Evolutionary conservation across 352 stramenopile species (phyloP), one percentile per base, ranked within the genome.

Genomic region (Globisporangium carolinianum): DNA sequence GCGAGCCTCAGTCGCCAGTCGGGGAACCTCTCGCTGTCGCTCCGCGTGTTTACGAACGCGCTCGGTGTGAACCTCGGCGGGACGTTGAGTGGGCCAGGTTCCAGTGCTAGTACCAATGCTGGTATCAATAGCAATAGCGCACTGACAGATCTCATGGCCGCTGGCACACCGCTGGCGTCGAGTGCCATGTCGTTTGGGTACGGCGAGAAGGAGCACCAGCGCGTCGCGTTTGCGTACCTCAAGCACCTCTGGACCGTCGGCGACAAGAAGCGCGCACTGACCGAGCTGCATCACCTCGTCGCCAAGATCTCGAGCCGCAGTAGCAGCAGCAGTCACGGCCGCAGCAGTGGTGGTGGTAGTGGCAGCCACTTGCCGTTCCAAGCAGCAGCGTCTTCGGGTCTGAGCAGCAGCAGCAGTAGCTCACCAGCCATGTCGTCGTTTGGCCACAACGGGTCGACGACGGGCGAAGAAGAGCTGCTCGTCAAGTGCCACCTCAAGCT

Each of bases 231-330:
- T 70, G 96, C 94, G 39, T 98, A 95, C 69, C 66, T 98, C 36
- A 98, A 98, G 68, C 95, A 98, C 57, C 66, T 97, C 6, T 98
- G 94, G 94, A 79, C 86, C 24, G 89, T 91, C 36, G 90, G 79
- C 47, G 71, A 97, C 32, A 90, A 90, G 63, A 70, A 86, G 46
- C 88, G 97, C 71, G 93, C 94, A 8, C 78, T 98, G 9, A 64
- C 75, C 11, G 78, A 97, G 41, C 69, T 98, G 32, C 79, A 79
- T 35, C 67, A 81, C 36, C 74, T 98, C n/a, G 87, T 91, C 11
- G 66, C 72, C 52, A 94, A 69, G 68, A 85, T 74, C 60, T 93
- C 59, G 83, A 89, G 65, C 73, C 77, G 8, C 72, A 49, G 62
- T 63, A 39, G 46, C 71, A 17, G 17, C 9, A 35, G 12, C 36